A percentile compares a stretch with the other conserved stretches of the same genome.
phyloP scores from a whole-genome alignment of 176 grass and related monocot genomes.

The Tillandsia fasciculata region DNA sequence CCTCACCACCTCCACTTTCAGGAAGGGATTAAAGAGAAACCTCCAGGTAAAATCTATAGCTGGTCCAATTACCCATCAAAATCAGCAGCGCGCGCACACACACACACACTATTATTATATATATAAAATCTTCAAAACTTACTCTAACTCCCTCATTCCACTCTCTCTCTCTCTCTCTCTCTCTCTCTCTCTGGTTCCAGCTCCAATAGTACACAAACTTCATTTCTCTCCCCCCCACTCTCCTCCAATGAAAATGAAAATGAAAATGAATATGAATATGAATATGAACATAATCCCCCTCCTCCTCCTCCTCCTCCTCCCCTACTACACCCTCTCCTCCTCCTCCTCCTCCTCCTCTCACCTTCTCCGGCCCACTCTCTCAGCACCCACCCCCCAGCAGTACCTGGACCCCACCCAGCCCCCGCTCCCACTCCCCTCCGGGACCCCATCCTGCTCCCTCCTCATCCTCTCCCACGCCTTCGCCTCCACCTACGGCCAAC shows the following conservation, averaged over 20 bases:
- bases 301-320: background rate
- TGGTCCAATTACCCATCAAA: too few species aligned
- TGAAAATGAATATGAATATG: too few species aligned
- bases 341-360: conserved; percentile 7
- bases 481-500: conserved; percentile 58
- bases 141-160: background rate
- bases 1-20: too few species aligned
- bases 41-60: too few species aligned
- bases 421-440: background rate
- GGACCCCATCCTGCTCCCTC: background rate
- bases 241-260: background rate
- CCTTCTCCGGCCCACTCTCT: background rate
- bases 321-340: background rate
- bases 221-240: background rate
- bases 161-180: background rate
- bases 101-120: too few species aligned
- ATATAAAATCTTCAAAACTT: background rate
- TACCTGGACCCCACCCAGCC: conserved; percentile 11
- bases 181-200: background rate
- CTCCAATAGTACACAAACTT: background rate
- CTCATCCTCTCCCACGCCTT: conserved; percentile 39
- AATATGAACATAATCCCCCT: background rate
- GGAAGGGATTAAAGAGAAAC: too few species aligned
- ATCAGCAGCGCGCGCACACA: too few species aligned
- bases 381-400: background rate